Evolutionary conservation across 345 rosid species (phyloP).

Genomic region (Streptanthus diversifolius): DNA sequence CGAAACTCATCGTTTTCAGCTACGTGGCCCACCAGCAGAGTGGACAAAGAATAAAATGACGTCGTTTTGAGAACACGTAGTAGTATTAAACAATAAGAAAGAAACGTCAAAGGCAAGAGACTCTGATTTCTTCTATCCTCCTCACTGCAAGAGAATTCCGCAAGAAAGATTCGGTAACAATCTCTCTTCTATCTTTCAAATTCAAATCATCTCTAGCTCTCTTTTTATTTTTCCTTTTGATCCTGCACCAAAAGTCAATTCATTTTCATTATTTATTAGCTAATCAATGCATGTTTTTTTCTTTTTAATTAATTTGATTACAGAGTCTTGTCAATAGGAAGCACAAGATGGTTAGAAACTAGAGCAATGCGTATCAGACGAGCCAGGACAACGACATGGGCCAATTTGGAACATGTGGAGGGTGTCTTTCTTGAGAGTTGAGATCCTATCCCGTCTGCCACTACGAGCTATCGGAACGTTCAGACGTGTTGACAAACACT

Average conservation of each 20-base stretch:
- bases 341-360: background rate
- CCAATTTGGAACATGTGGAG: background rate
- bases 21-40: background rate
- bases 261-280: background rate
- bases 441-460: background rate
- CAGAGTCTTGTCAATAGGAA: background rate
- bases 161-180: background rate
- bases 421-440: background rate
- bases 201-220: background rate
- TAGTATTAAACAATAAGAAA: too few relatives aligned
- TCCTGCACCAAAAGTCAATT: background rate
- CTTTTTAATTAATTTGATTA: background rate
- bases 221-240: background rate
- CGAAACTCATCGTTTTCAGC: slow-evolving; percentile 1
- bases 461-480: background rate
- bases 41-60: background rate
- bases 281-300: background rate
- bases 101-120: too few relatives aligned
- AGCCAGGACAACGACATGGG: background rate
- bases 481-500: slow-evolving; percentile 8
- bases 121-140: background rate
- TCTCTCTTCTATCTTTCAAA: background rate
- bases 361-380: background rate
- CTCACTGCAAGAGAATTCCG: too few relatives aligned
- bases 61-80: background rate